phyloP scores from a whole-genome alignment of 352 stramenopile species.

The Plasmopara halstedii region DNA sequence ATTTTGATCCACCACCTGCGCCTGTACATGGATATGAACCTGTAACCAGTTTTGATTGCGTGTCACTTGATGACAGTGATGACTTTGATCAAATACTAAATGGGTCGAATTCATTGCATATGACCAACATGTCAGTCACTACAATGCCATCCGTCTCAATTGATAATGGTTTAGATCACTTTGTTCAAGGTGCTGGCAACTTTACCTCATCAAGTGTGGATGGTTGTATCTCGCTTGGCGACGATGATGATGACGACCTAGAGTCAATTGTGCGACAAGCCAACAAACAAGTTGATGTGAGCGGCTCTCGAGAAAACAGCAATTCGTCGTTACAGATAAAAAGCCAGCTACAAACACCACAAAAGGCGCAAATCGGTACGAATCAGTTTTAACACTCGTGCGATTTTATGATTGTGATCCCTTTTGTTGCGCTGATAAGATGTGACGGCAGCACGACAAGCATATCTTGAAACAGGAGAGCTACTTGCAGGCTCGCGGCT shows the following conservation, averaged over 20 bases:
- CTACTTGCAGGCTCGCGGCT: conserved; percentile 36
- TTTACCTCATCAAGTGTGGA: background rate
- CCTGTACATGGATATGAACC: background rate
- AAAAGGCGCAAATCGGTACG: conserved; percentile 24
- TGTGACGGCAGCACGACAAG: conserved; percentile 16
- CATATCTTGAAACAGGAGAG: conserved; percentile 31
- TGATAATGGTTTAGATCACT: conserved; percentile 17
- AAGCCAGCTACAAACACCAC: conserved; percentile 33
- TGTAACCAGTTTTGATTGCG: conserved; percentile 4
- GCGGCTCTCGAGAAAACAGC: conserved; percentile 48
- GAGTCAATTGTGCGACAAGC: conserved; percentile 55
- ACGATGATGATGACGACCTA: conserved; percentile 47
- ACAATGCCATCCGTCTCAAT: conserved; percentile 5
- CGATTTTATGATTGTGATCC: conserved; percentile 1
- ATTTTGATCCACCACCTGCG: conserved; percentile 8
- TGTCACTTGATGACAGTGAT: conserved; percentile 31
- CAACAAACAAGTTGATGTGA: conserved; percentile 28
- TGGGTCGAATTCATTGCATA: background rate
- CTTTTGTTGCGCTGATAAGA: conserved; percentile 21
- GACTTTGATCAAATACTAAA: conserved; percentile 13
- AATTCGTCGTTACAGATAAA: conserved; percentile 55
- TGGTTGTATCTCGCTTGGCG: conserved; percentile 31
- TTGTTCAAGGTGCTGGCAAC: conserved; percentile 8
- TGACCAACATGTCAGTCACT: background rate
- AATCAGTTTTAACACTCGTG: background rate